Evolutionary conservation across 2,329 filamentous ascomycete genomes (phyloP).

Genomic region (Aspergillus brasiliensis): DNA sequence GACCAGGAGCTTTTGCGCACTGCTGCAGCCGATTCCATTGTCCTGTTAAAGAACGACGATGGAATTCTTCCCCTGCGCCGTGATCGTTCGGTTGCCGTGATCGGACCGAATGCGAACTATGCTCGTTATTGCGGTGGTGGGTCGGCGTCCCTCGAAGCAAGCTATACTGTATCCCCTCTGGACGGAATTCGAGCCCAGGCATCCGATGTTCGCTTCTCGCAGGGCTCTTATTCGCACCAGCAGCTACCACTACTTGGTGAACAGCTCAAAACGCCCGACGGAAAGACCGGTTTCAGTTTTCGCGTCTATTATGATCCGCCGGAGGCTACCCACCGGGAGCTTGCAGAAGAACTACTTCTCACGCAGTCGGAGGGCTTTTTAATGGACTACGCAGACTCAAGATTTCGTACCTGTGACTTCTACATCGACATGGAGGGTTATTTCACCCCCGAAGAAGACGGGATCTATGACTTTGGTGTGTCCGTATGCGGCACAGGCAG

Average conservation of each 20-base stretch:
- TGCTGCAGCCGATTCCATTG: conserved; percentile 69
- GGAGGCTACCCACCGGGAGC: conserved; percentile 48
- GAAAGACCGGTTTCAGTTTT: conserved; percentile 62
- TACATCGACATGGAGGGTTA: conserved; percentile 64
- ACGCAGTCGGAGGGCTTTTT: conserved; percentile 49
- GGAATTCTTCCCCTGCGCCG: conserved; percentile 60
- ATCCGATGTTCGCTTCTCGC: conserved; percentile 52
- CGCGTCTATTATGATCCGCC: conserved; percentile 64
- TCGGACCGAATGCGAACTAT: conserved; percentile 57
- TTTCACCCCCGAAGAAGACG: conserved; percentile 62
- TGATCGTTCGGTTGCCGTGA: conserved; percentile 52
- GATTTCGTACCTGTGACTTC: conserved; percentile 56
- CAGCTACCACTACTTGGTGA: conserved; percentile 62
- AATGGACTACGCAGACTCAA: conserved; percentile 58
- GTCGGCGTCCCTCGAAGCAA: conserved; percentile 57
- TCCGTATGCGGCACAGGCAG: conserved; percentile 68
- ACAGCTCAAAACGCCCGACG: conserved; percentile 54
- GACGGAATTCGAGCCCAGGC: conserved; percentile 44
- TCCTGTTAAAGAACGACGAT: conserved; percentile 72
- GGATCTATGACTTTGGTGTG: conserved; percentile 65
- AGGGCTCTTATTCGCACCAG: conserved; percentile 67
- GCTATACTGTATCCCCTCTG: conserved; percentile 49
- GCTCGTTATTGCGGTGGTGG: conserved; percentile 62
- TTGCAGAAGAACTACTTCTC: conserved; percentile 55
- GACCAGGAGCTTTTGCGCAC: conserved; percentile 66